Percentiles rank a stretch among this genome's conserved stretches.
Evolutionary conservation across 768 basidiomycete species (phyloP).

Genomic region (Boletus eberwhitei): DNA sequence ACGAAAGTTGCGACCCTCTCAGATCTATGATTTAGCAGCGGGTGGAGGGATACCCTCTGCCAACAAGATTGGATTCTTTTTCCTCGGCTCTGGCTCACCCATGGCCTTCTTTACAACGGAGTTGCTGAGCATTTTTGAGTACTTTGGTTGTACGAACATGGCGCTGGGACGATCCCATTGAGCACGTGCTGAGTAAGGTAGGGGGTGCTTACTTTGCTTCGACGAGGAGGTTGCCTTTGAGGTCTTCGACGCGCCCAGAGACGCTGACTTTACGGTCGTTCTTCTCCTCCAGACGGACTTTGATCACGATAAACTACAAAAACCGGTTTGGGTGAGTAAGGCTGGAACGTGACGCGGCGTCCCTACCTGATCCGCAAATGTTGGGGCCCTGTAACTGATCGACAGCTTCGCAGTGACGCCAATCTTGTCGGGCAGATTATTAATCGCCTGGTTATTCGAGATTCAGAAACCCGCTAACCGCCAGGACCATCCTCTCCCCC

Average conservation of each 20-base stretch:
- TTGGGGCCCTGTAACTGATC: conserved; percentile 83
- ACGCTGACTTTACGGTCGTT: conserved; percentile 80
- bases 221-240: conserved; percentile 78
- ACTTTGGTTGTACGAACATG: conserved; percentile 85
- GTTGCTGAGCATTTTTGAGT: conserved; percentile 72
- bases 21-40: conserved; percentile 22
- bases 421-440: conserved; percentile 82
- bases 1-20: neutral
- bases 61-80: conserved; percentile 23
- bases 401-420: conserved; percentile 89
- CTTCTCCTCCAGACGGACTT: conserved; percentile 58
- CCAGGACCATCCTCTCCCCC: neutral
- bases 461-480: conserved; percentile 1
- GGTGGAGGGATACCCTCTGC: conserved; percentile 29
- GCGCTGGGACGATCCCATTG: conserved; percentile 42
- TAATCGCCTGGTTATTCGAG: conserved; percentile 58
- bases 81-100: conserved; percentile 48
- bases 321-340: neutral
- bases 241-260: conserved; percentile 67
- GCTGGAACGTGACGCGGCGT: neutral
- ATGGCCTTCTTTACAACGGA: conserved; percentile 58
- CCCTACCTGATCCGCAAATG: conserved; percentile 79
- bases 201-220: conserved; percentile 68
- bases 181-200: neutral
- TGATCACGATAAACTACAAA: conserved; percentile 77